phyloP scores from a whole-genome alignment of 768 basidiomycete species.

The Phylloporus sp. region DNA sequence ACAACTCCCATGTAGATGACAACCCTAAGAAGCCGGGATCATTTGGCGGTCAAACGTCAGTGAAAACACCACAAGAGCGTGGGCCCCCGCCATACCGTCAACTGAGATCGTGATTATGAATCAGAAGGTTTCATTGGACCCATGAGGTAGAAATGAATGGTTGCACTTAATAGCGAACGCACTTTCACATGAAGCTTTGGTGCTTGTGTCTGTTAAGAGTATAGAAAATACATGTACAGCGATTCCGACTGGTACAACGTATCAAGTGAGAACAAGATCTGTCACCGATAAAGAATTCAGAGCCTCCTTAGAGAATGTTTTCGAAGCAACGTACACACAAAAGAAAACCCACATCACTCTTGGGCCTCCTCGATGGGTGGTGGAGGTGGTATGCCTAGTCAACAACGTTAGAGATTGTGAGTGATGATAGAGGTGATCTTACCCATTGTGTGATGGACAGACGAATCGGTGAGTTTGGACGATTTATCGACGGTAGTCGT shows the following conservation, averaged over 20 bases:
- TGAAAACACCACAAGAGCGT: too few relatives aligned
- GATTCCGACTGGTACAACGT: background rate
- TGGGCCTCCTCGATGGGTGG: constrained; percentile 2
- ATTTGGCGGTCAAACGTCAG: too few relatives aligned
- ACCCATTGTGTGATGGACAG: constrained; percentile 25
- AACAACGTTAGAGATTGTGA: background rate
- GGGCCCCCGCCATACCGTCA: too few relatives aligned
- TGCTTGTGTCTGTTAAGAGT: background rate
- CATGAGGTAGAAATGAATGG: background rate
- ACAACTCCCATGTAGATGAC: too few relatives aligned
- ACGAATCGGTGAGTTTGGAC: constrained; percentile 17
- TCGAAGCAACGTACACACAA: background rate
- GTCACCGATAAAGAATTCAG: background rate
- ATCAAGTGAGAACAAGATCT: background rate
- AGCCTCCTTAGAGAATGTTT: background rate
- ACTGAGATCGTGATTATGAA: too few relatives aligned
- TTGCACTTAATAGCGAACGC: background rate
- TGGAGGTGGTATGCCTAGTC: background rate
- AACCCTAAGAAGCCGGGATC: too few relatives aligned
- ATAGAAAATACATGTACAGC: background rate
- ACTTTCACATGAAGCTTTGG: background rate
- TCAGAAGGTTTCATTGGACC: background rate
- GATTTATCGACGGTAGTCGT: constrained; percentile 14
- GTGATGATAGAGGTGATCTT: background rate
- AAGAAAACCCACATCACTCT: background rate